Conservation (phyloP, 2,329 filamentous ascomycete species). For the Pseudogymnoascus destructans region DNA sequence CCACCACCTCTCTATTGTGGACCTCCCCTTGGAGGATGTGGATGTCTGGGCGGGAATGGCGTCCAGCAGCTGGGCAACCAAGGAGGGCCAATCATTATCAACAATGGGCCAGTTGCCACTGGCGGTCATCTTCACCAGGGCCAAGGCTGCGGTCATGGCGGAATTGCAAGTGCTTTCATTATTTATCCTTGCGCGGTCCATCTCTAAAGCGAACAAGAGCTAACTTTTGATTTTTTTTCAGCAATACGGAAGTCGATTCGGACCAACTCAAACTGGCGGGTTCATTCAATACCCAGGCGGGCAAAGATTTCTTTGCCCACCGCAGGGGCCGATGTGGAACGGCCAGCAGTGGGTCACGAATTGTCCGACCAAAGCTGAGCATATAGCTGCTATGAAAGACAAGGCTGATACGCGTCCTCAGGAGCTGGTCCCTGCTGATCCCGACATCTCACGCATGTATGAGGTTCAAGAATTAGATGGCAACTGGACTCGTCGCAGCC, state of each 20-base stretch:
- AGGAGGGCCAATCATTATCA: conserved; percentile 9
- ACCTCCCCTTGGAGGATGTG: neutral
- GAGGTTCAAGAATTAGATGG: conserved; percentile 48
- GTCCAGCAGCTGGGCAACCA: conserved; percentile 1
- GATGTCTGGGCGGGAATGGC: neutral
- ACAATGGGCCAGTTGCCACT: conserved; percentile 8
- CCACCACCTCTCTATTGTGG: neutral
- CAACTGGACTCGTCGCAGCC: conserved; percentile 45
- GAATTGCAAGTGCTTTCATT: conserved; percentile 2
- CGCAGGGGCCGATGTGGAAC: conserved; percentile 10
- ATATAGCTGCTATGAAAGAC: conserved; percentile 9
- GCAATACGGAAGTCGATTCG: conserved; percentile 2
- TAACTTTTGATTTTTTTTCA: neutral
- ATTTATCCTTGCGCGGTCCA: neutral
- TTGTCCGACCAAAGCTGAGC: conserved; percentile 36
- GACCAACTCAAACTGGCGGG: neutral
- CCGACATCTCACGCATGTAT: conserved; percentile 47
- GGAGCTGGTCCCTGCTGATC: conserved; percentile 49
- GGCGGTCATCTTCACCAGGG: conserved; percentile 4
- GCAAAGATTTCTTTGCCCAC: neutral
- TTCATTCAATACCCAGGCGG: neutral
- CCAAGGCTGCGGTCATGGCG: neutral
- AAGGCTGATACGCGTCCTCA: conserved; percentile 29
- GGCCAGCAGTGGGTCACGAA: conserved; percentile 48
- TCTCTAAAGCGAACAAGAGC: neutral